Conservation (phyloP, 805 yeast genomes). For the Sungouiella blattae region DNA sequence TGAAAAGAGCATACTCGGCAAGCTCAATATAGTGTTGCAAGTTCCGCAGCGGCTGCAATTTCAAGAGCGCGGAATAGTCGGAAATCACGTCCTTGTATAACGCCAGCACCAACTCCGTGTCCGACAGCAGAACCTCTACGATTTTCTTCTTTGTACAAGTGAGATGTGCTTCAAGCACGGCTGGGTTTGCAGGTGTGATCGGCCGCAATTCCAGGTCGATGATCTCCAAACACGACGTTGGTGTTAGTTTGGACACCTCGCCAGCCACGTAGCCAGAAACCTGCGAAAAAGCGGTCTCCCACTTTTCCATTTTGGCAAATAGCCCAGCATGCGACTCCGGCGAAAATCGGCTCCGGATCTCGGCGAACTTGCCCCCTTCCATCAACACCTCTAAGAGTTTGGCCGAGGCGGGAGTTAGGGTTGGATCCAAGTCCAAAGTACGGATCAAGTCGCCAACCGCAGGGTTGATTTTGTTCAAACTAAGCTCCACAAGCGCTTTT, state of each 20-base stretch:
- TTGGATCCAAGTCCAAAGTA: conserved; percentile 42
- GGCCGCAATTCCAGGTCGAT: conserved; percentile 8
- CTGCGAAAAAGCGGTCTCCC: conserved; percentile 13
- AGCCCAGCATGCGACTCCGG: conserved; percentile 8
- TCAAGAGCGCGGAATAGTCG: conserved; percentile 26
- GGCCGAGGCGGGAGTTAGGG: conserved; percentile 45
- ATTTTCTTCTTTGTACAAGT: conserved; percentile 16
- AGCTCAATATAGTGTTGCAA: conserved; percentile 22
- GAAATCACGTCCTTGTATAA: conserved; percentile 5
- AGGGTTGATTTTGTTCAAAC: conserved; percentile 49
- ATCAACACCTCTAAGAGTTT: conserved; percentile 48
- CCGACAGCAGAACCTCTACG: no score
- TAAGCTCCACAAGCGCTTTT: conserved; percentile 58
- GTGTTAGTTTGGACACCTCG: conserved; percentile 1
- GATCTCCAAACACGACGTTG: neutral
- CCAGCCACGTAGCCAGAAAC: conserved; percentile 12
- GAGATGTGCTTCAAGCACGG: conserved; percentile 30
- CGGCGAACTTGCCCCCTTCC: conserved; percentile 50
- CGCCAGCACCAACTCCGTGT: neutral
- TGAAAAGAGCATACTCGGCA: conserved; percentile 39
- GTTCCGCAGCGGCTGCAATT: conserved; percentile 24
- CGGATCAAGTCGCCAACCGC: conserved; percentile 52
- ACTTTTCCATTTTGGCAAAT: conserved; percentile 15
- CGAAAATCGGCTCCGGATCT: conserved; percentile 13
- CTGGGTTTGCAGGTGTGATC: conserved; percentile 43